These are phyloP conservation scores for Persicaria tinctoria DNA, from an alignment of 148 eudicot genomes.

Conservation along the genomic window DNA sequence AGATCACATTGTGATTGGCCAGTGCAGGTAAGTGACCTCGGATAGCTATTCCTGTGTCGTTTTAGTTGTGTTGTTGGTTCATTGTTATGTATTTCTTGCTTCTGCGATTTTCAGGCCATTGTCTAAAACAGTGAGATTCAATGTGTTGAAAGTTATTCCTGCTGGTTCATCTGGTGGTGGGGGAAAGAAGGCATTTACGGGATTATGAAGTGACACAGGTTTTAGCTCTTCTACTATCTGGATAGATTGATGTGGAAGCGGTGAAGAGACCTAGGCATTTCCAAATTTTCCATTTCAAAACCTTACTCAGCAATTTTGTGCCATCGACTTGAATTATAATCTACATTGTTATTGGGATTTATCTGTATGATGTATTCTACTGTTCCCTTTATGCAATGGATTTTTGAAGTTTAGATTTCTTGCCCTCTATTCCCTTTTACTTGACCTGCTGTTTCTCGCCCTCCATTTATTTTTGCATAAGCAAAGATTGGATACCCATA, in stretches of 20 bases:
- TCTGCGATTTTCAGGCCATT: slow-evolving; percentile 31
- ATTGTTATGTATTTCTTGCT: not conserved
- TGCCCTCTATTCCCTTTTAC: no score
- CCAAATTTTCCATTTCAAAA: not conserved
- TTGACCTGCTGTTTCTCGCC: no score
- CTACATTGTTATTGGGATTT: not conserved
- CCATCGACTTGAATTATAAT: not conserved
- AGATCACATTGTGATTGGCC: slow-evolving; percentile 52
- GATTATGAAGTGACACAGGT: slow-evolving; percentile 18
- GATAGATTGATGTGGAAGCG: not conserved
- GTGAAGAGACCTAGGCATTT: not conserved
- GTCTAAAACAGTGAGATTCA: slow-evolving; percentile 57
- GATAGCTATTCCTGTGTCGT: not conserved
- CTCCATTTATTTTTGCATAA: no score
- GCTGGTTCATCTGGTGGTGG: slow-evolving; percentile 47
- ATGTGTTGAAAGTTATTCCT: slow-evolving; percentile 57
- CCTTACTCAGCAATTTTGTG: not conserved
- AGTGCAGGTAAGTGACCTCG: slow-evolving; percentile 30
- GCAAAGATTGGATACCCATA: no score
- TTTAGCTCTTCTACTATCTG: not conserved
- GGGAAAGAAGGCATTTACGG: slow-evolving; percentile 56
- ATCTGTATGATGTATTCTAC: not conserved
- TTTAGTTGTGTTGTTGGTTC: not conserved
- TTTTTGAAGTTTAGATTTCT: not conserved
- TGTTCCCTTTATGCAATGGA: not conserved